phyloP scores from a whole-genome alignment of 441 rosid genomes.

The Brassica hybrid region DNA sequence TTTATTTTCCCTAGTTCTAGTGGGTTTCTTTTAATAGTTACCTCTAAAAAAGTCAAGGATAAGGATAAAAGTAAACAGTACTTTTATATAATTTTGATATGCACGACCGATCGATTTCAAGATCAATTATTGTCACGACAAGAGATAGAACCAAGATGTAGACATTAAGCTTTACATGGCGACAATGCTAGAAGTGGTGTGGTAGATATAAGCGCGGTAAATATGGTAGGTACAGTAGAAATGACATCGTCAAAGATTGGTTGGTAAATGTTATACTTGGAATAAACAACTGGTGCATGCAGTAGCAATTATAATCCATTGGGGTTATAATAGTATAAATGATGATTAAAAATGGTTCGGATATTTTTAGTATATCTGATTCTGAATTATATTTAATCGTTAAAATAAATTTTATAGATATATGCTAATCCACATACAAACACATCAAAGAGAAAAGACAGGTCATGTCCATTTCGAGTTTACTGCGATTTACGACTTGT shows the following conservation, averaged over 20 bases:
- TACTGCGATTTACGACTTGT: not conserved
- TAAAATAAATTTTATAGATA: not conserved
- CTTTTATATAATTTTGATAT: conserved; percentile 34
- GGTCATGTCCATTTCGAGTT: not conserved
- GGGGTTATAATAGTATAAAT: not conserved
- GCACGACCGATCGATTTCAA: conserved; percentile 30
- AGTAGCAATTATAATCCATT: not conserved
- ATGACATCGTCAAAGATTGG: conserved; percentile 11
- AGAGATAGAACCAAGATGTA: conserved; percentile 29
- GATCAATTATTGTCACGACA: conserved; percentile 42
- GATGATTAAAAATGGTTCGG: conserved; percentile 3
- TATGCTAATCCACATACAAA: not conserved
- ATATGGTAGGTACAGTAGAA: conserved; percentile 5
- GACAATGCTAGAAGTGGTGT: conserved; percentile 34
- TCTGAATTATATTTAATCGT: not conserved
- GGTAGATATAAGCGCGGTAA: conserved; percentile 22
- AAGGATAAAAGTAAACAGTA: conserved; percentile 40
- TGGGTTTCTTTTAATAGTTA: conserved; percentile 39
- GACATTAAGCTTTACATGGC: conserved; percentile 31
- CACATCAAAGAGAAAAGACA: not conserved
- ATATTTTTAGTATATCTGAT: not conserved
- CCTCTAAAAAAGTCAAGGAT: conserved; percentile 36
- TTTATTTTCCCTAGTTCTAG: conserved; percentile 34
- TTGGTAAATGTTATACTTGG: not conserved
- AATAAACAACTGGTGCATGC: conserved; percentile 11